phyloP scores from a whole-genome alignment of 805 yeast genomes.

The Groenewaldozyma tartarivorans region DNA sequence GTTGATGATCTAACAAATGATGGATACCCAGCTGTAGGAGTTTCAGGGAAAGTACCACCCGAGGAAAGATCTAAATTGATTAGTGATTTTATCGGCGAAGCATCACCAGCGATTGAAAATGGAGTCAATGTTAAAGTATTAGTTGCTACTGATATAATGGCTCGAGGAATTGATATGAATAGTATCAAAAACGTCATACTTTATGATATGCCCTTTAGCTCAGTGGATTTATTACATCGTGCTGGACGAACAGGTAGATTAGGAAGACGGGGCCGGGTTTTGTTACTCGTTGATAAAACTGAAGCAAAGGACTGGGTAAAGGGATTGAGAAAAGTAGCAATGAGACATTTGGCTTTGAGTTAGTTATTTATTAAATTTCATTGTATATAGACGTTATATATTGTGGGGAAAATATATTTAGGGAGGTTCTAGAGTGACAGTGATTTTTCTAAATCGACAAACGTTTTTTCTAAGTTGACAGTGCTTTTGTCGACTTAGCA shows the following conservation, averaged over 20 bases:
- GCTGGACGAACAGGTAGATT: slow-evolving; percentile 93
- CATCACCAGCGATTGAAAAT: slow-evolving; percentile 13
- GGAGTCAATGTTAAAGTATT: slow-evolving; percentile 48
- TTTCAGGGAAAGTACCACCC: slow-evolving; percentile 56
- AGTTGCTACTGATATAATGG: slow-evolving; percentile 79
- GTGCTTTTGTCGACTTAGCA: too few species aligned
- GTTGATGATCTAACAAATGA: slow-evolving; percentile 44
- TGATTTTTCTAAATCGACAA: too few species aligned
- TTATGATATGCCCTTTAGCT: slow-evolving; percentile 75
- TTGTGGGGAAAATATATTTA: too few species aligned
- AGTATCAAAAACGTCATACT: slow-evolving; percentile 74
- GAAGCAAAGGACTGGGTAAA: slow-evolving; percentile 72
- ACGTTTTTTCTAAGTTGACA: too few species aligned
- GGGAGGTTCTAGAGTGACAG: too few species aligned
- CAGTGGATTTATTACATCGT: slow-evolving; percentile 82
- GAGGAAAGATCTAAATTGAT: slow-evolving; percentile 52
- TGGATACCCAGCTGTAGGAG: slow-evolving; percentile 51
- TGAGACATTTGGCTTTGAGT: not conserved
- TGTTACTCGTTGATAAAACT: slow-evolving; percentile 58
- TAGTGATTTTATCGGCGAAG: slow-evolving; percentile 46
- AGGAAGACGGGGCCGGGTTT: slow-evolving; percentile 82
- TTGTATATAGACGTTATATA: too few species aligned
- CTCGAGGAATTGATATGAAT: slow-evolving; percentile 82
- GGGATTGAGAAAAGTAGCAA: slow-evolving; percentile 52
- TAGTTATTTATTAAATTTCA: slow-evolving; percentile 37